Base-by-base conservation (phyloP, 306 rosid genomes). In the Quillaja saponaria region DNA sequence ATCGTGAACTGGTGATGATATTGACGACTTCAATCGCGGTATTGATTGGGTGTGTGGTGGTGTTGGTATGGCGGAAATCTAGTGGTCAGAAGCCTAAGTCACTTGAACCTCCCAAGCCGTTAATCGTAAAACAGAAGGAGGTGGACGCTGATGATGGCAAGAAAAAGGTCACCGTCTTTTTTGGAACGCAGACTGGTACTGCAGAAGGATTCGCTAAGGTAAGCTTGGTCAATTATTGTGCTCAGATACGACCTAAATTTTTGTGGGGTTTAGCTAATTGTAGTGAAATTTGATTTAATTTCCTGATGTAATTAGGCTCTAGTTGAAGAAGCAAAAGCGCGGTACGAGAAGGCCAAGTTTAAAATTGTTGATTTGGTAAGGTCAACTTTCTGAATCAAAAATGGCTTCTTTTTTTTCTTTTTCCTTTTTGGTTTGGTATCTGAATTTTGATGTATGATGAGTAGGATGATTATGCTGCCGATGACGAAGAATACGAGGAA, bases 131-230 rank as follows among this genome's bases (percentile, higher is more conserved):
- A 55, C 67, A 49, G 18, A 69, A 75, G 0, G 94, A 87, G 50
- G 44, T 57, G 19, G 99, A 87, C 40, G 64, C 61, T 2, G 99
- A 90, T 10, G 96, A 86, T 34, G 99, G 99, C 10, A 80, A 65
- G 42, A 90, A 80, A 69, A 90, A 90, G 79, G 91, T 90, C 55
- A 83, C 91, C 15, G 62, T 94, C 82, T 90, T 94, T 84, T 94
- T 85, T 45, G 99, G 99, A 15, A 94, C 99, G 10, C 99, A 94
- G 67, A 94, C 99, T 55, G 99, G 99, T 1, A 90, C 97, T 3
- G 99, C 99, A 6, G 99, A 94, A 84, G 99, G 99, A 11, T 94
- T 94, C 56, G 88, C 99, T 5, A 94, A 87, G 95, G 97, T 86
- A 54, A 10, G 75, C 13, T 34, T 1, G 6, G 6, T 12, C 8